Evolutionary conservation across 2,329 filamentous ascomycete species (phyloP).

Genomic region (Cladosporium halotolerans): DNA sequence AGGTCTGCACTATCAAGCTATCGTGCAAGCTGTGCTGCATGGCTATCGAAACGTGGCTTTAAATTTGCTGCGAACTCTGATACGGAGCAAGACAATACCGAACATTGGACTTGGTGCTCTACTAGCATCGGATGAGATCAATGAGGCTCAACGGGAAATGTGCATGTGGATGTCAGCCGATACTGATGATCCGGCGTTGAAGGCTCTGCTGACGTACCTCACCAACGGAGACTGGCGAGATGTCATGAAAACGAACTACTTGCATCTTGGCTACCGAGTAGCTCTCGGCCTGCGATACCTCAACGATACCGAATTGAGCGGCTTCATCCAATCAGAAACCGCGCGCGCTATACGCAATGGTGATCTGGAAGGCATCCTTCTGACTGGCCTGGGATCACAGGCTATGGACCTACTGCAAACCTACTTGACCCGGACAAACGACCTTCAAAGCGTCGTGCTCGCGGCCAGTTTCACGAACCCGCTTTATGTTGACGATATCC

Average conservation of each 20-base stretch:
- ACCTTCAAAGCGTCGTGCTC: constrained; percentile 72
- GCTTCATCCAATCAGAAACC: constrained; percentile 48
- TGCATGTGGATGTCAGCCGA: constrained; percentile 58
- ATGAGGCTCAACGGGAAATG: constrained; percentile 54
- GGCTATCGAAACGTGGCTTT: constrained; percentile 64
- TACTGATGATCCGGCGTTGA: constrained; percentile 69
- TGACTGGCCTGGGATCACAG: constrained; percentile 68
- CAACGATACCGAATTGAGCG: constrained; percentile 42
- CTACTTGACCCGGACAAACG: constrained; percentile 68
- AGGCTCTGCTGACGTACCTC: constrained; percentile 72
- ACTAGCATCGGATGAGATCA: constrained; percentile 44
- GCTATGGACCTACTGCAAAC: constrained; percentile 69
- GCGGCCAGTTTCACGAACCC: constrained; percentile 69
- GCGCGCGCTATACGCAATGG: constrained; percentile 56
- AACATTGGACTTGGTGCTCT: constrained; percentile 45
- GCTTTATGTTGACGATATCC: constrained; percentile 68
- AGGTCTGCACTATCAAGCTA: constrained; percentile 64
- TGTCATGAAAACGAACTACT: constrained; percentile 65
- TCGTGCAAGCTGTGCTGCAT: constrained; percentile 69
- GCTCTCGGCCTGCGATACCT: constrained; percentile 71
- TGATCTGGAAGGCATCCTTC: constrained; percentile 69
- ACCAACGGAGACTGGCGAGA: constrained; percentile 69
- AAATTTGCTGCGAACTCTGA: constrained; percentile 61
- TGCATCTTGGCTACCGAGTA: constrained; percentile 68
- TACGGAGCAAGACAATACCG: constrained; percentile 59